Percentiles rank a stretch among this genome's conserved stretches.
phyloP scores from a whole-genome alignment of 768 basidiomycete species.

The Suillus occidentalis region DNA sequence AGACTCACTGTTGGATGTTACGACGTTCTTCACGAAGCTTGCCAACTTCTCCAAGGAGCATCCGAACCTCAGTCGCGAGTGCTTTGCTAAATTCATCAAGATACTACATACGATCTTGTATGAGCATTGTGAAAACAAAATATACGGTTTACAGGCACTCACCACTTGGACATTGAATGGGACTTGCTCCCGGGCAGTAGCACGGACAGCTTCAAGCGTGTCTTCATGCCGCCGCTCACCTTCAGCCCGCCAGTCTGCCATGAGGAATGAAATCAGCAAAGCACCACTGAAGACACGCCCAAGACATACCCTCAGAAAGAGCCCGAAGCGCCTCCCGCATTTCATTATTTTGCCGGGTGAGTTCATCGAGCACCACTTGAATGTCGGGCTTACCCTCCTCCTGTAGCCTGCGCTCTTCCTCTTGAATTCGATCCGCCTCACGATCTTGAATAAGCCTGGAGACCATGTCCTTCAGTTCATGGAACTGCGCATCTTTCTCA shows the following conservation, averaged over 20 bases:
- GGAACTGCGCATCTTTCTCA: slow-evolving; percentile 57
- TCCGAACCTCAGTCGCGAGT: slow-evolving; percentile 78
- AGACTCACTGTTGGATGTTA: slow-evolving; percentile 71
- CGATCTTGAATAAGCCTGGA: slow-evolving; percentile 57
- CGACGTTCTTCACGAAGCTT: slow-evolving; percentile 79
- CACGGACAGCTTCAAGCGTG: slow-evolving; percentile 63
- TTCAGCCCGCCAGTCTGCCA: slow-evolving; percentile 67
- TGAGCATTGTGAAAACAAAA: slow-evolving; percentile 7
- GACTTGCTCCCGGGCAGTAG: slow-evolving; percentile 74
- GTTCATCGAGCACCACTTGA: slow-evolving; percentile 58
- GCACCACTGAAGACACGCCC: background rate
- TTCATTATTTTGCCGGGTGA: slow-evolving; percentile 59
- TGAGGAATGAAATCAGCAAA: background rate
- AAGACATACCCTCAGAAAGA: slow-evolving; percentile 54
- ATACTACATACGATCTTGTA: slow-evolving; percentile 47
- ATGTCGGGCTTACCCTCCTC: slow-evolving; percentile 63
- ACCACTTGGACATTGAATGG: slow-evolving; percentile 85
- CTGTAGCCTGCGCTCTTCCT: slow-evolving; percentile 53
- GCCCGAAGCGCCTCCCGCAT: slow-evolving; percentile 54
- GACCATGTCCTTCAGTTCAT: slow-evolving; percentile 62
- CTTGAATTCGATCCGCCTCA: slow-evolving; percentile 47
- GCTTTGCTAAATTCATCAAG: slow-evolving; percentile 88
- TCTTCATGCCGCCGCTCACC: slow-evolving; percentile 64
- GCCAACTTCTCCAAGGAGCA: slow-evolving; percentile 81
- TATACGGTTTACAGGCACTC: slow-evolving; percentile 26